Evolutionary conservation across 2,329 filamentous ascomycete genomes (phyloP), one percentile per base, ranked within the genome.

Genomic region (Pyricularia grisea): DNA sequence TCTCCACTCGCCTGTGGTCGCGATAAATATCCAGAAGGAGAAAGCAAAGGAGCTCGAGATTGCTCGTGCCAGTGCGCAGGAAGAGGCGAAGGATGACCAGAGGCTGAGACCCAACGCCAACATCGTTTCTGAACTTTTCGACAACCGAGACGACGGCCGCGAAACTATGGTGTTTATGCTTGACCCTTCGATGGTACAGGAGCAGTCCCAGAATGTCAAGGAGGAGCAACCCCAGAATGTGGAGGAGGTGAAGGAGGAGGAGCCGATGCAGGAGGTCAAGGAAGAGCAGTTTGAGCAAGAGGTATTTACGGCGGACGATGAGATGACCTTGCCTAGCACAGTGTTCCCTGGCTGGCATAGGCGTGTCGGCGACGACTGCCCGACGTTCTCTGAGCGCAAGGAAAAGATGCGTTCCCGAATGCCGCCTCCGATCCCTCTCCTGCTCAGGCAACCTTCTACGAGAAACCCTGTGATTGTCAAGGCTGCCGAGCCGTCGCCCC

Each of bases 311-410:
- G 66, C 74, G 3, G 76, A 79, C 60, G 73, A 73, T 0, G 74
- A 77, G 17, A 70, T 73, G 10, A 72, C 71, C 27, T 68, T 72
- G 7, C 60, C 69, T 36, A 33, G 14, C 30, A 28, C 68, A 71
- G 25, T 70, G 71, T 23, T 74, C 74, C 11, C 71, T 70, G 25
- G 67, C 58, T 89, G 86, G 82, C 85, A 89, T 74, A 81, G 79
- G 50, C 84, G 87, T 2, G 78, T 89, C 66, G 88, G 88, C 28
- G 85, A 89, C 64, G 79, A 84, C 27, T 84, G 84, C 68, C 85
- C 85, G 27, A 83, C 84, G 1, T 90, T 90, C 73, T 88, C 88
- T 1, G 80, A 81, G 50, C 81, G 86, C 70, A 81, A 80, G 73
- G 77, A 80, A 55, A 80, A 78, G 68, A 76, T 74, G 5, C 80